Evolutionary conservation across 2,329 filamentous ascomycete genomes (phyloP), one percentile per base, ranked within the genome.

Genomic region (Hypomyces perniciosus): DNA sequence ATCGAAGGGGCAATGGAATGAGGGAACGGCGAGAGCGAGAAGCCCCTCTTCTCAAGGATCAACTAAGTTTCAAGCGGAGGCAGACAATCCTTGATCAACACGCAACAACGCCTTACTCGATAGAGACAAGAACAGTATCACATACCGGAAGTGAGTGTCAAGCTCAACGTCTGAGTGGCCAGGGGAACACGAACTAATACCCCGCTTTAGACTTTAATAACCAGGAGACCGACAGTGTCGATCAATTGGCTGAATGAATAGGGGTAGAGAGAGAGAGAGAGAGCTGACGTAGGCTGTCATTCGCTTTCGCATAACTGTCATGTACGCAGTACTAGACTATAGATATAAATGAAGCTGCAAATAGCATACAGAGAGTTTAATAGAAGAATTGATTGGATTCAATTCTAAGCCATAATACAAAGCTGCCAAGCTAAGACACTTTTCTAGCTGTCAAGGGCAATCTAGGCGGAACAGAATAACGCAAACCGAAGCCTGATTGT

Each of bases 141-240:
- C 44, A 10, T 20, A 47, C 39, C 30, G 31, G 31, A 13, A 43
- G 39, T n/a, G 28, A 49, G 34, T 29, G 41, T 45, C 40, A 42
- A 37, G 33, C 49, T 46, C 44, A 46, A 44, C 48, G 41, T 45
- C 34, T 50, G 38, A 42, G 48, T 50, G 41, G 48, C 43, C 20
- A 42, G 33, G 20, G 20, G 26, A 38, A 51, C 40, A 42, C 38
- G 39, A 51, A 39, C 13, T 44, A 38, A 44, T 43, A 51, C 49
- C 49, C 49, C 49, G 49, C 49, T 51, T 44, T 41, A 33, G 39
- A 50, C 38, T 50, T 28, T 40, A 20, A 50, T 30, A 30, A 31
- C 20, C 12, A 50, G 44, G 33, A 50, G 48, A 34, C 41, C 48
- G 39, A 35, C 34, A 50, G 40, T 38, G 40, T 40, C 41, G 38